Evolutionary conservation across 305 asterid species (phyloP), one percentile per base, ranked within the genome.

Genomic region (Fraxinus baroniana): DNA sequence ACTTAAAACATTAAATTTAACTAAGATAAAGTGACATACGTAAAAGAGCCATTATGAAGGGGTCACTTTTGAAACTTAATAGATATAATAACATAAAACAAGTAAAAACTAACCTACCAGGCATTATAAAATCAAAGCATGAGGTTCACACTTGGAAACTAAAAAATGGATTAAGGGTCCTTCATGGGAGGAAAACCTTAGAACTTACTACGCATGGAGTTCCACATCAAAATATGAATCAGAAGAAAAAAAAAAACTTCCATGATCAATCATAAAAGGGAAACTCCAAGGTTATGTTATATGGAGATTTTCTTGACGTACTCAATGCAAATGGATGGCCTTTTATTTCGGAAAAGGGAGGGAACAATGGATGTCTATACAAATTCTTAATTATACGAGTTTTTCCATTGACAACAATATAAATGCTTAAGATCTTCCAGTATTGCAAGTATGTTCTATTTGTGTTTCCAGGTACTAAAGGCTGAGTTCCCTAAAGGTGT

Each of bases 401-500:
- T 9, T 66, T 26, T 68, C 74, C 7, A 68, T 26, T 32, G 74
- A 68, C 35, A 3, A 24, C 37, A 1, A 3, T 24, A 4, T 24
- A 12, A 66, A 24, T 66, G n/a, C 74, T 24, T 9, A 26, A 26
- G 74, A 26, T 81, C 36, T 30, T 39, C 74, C 68, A 72, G 22
- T 77, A 20, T 9, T 66, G 20, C 33, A 24, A 28, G 3, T n/a
- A 28, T 12, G 8, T 68, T 68, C 35, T 32, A 26, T 1, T 52
- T 78, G n/a, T 70, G 22, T 74, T 71, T 84, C 86, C 90, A 95
- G 98, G 97, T 93, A 86, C 86, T 95, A 73, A 93, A 92, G 86
- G 35, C 84, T 72, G 99, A 95, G 88, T 95, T 93, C 89, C 97
- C 98, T 78, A 91, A 94, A 87, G 99, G 98, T 28, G 83, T 92